Evolutionary conservation across 768 basidiomycete genomes (phyloP).

Genomic region (Boletus subparvulus): DNA sequence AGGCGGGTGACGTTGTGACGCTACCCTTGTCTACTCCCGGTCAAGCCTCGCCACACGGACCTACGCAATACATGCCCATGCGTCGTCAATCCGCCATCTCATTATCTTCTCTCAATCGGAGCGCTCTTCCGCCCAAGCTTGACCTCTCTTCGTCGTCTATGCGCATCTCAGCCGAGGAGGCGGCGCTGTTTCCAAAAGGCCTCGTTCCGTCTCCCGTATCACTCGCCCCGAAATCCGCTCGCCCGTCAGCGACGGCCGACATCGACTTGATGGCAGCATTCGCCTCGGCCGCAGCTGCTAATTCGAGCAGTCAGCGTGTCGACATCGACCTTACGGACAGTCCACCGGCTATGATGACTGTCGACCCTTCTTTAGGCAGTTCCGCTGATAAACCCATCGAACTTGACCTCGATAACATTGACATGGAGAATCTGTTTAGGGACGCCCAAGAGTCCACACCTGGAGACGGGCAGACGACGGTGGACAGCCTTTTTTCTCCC

Average conservation of each 20-base stretch:
- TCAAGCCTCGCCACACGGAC: conserved; percentile 37
- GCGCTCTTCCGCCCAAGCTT: conserved; percentile 69
- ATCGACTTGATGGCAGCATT: conserved; percentile 69
- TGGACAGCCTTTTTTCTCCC: conserved; percentile 56
- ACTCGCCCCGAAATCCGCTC: conserved; percentile 77
- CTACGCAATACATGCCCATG: conserved; percentile 31
- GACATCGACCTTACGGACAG: conserved; percentile 61
- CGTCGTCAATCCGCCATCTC: conserved; percentile 78
- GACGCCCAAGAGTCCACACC: conserved; percentile 40
- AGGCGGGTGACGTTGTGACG: conserved; percentile 18
- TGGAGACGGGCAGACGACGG: conserved; percentile 34
- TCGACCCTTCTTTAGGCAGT: conserved; percentile 46
- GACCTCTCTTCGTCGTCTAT: conserved; percentile 73
- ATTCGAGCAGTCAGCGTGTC: conserved; percentile 30
- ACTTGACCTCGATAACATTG: conserved; percentile 67
- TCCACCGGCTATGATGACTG: conserved; percentile 25
- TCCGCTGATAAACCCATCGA: conserved; percentile 83
- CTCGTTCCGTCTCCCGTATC: conserved; percentile 74
- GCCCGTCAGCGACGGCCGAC: conserved; percentile 54
- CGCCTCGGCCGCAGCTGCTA: conserved; percentile 41
- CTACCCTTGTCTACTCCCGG: conserved; percentile 31
- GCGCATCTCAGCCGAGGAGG: conserved; percentile 65
- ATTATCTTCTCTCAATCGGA: conserved; percentile 75
- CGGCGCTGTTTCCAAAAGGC: conserved; percentile 54
- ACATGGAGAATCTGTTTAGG: conserved; percentile 65